These are phyloP conservation scores for Leccinum longicurvipes DNA, from an alignment of 768 basidiomycete species.

Conservation along the genomic window DNA sequence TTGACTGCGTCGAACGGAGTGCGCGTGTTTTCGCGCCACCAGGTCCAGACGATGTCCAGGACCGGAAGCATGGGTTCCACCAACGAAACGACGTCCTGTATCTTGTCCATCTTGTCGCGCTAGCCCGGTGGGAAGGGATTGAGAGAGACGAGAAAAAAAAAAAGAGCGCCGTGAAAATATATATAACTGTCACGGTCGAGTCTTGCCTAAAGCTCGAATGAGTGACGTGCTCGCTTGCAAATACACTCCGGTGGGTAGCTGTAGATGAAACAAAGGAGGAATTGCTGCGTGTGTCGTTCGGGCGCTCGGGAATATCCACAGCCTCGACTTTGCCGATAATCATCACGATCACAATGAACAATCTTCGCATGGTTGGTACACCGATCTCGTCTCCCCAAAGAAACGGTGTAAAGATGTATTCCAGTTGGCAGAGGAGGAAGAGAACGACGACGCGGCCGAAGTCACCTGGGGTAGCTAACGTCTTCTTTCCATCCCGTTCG, in stretches of 20 bases:
- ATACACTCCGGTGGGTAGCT: too few species aligned
- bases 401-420: background rate
- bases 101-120: constrained; percentile 5
- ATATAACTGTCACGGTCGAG: too few species aligned
- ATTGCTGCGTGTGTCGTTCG: background rate
- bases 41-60: constrained; percentile 9
- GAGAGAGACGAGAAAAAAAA: too few species aligned
- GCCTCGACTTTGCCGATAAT: background rate
- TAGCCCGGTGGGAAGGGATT: background rate
- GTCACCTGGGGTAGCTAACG: constrained; percentile 82
- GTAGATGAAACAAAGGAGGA: background rate
- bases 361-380: constrained; percentile 54
- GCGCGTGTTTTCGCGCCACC: constrained; percentile 12
- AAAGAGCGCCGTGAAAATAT: too few species aligned
- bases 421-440: constrained; percentile 75
- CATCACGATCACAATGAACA: constrained; percentile 31
- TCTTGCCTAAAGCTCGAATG: too few species aligned
- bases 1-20: constrained; percentile 30
- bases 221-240: too few species aligned
- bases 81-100: constrained; percentile 3
- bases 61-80: constrained; percentile 7
- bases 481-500: background rate
- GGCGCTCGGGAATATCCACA: background rate
- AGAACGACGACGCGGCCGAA: constrained; percentile 68
- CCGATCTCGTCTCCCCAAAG: background rate